Conservation (phyloP, 768 basidiomycete species). For the Leccinum uliginosum region DNA sequence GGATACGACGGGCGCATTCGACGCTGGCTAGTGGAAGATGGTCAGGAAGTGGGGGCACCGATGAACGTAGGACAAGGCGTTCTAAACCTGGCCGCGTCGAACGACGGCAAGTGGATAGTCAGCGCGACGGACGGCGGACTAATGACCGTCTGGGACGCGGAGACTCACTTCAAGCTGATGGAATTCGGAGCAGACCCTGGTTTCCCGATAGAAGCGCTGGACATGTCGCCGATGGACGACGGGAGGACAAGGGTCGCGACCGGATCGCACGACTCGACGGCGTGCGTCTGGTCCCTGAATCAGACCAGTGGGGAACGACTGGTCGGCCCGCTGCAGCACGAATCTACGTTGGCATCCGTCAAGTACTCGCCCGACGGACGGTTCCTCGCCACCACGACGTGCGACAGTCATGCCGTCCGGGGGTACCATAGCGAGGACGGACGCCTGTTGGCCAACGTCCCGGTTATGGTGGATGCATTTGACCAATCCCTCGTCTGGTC, state of each 20-base stretch:
- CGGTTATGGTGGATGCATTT: not conserved
- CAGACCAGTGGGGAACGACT: not conserved
- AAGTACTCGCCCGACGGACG: constrained; percentile 10
- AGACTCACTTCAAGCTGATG: not conserved
- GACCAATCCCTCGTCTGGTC: constrained; percentile 11
- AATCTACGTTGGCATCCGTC: constrained; percentile 1
- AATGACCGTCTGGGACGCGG: constrained; percentile 3
- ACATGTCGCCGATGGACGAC: constrained; percentile 11
- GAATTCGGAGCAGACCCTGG: constrained; percentile 1
- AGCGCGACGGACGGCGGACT: not conserved
- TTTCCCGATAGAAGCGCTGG: not conserved
- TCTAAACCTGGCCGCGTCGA: not conserved
- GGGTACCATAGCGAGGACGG: constrained; percentile 4
- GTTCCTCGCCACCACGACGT: constrained; percentile 8
- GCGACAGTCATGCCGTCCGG: not conserved
- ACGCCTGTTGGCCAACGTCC: not conserved
- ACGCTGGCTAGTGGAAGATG: constrained; percentile 1
- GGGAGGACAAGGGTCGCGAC: constrained; percentile 4
- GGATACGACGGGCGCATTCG: not conserved
- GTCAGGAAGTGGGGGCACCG: not conserved
- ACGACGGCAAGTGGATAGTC: constrained; percentile 9
- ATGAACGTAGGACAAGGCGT: not conserved
- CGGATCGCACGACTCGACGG: constrained; percentile 9
- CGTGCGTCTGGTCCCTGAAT: not conserved
- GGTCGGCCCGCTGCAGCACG: constrained; percentile 1